Percentiles rank a stretch among this genome's conserved stretches.
phyloP scores from a whole-genome alignment of 257 asterid genomes.

The Solanum piurae region DNA sequence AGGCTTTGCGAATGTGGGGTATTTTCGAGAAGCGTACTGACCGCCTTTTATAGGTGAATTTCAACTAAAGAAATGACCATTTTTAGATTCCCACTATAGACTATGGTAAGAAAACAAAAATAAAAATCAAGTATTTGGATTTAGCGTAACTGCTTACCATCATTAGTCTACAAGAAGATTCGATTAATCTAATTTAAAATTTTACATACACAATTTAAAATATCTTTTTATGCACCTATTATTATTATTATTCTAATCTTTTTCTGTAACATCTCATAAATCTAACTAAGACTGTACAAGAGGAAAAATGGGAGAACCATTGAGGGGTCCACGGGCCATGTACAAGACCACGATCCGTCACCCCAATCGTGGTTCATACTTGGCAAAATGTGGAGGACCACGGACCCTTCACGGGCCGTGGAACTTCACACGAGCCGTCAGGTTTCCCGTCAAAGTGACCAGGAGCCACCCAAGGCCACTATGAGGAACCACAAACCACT shows the following conservation, averaged over 20 bases:
- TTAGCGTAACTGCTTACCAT: background rate
- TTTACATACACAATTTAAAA: too few relatives aligned
- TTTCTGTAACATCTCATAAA: background rate
- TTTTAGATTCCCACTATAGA: background rate
- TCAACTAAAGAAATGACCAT: background rate
- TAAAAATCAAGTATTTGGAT: background rate
- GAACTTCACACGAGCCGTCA: background rate
- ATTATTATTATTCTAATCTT: too few relatives aligned
- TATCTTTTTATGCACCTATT: background rate
- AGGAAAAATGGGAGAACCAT: background rate
- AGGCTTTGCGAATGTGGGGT: background rate
- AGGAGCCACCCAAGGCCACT: background rate
- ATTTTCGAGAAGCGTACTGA: background rate
- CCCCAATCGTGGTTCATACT: background rate
- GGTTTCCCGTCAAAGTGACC: background rate
- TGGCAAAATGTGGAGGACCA: background rate
- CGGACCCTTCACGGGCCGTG: background rate
- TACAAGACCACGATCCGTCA: background rate
- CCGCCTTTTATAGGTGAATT: background rate
- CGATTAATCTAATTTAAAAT: background rate
- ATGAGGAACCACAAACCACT: background rate
- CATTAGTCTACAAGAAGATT: background rate
- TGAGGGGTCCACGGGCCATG: background rate
- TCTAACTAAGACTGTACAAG: rapidly evolving
- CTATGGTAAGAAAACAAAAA: background rate